Base-by-base conservation (phyloP, 768 basidiomycete species). In the Daedalea quercina region DNA sequence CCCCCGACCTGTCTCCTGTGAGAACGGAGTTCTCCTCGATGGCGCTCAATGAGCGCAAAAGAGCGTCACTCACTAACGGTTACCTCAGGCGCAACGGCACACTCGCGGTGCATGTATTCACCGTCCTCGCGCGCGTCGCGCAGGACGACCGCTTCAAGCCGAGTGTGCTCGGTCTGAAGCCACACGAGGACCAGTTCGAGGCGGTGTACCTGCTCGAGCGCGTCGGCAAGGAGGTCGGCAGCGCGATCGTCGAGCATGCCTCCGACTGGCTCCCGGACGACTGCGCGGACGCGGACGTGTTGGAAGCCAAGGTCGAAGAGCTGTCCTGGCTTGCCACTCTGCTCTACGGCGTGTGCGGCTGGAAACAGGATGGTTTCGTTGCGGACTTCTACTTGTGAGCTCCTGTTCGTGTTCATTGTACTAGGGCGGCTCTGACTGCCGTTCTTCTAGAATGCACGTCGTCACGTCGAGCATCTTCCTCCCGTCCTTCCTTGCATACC, bases 371-470 rank as follows among this genome's bases (percentile, higher is more conserved):
- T 41, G 52, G 41, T 12, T 84, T 80, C 61, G 68, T 73, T 20
- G 76, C 74, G 1, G 79, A 85, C 47, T 85, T 86, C 64, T 76
- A 77, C 69, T 53, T 74, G 83, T 85, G 54, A 54, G 82, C 70
- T 8, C 20, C 9, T 15, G 4, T 43, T 8, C 19, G 34, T 8
- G 34, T 8, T 35, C 17, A 35, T 17, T n/a, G n/a, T n/a, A n/a
- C n/a, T n/a, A n/a, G n/a, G n/a, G n/a, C n/a, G n/a, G n/a, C n/a
- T n/a, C n/a, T n/a, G n/a, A n/a, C n/a, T n/a, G n/a, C 28, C 19
- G 7, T 17, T 40, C 37, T 15, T 6, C 3, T 6, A 40, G 37
- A 40, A 40, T 40, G 37, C 37, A 40, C 37, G 37, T 19, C 37
- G 4, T 40, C 7, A 40, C 37, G 7, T 40, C 37, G 37, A 40